Base-by-base conservation (phyloP, 305 asterid genomes). In the Lippia alba region DNA sequence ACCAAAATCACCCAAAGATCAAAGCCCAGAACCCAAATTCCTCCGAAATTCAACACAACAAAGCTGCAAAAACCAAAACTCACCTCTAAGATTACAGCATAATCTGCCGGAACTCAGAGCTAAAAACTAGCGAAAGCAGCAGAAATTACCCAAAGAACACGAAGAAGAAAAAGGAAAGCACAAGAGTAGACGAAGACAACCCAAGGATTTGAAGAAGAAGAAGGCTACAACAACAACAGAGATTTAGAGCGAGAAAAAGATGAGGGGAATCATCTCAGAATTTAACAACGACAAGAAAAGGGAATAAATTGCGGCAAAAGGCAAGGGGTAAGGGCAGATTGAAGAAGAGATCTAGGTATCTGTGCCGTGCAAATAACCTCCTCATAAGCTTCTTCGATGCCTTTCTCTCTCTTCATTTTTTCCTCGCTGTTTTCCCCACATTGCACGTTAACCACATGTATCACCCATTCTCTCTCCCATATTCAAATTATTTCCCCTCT, bases 331-430 rank as follows among this genome's bases (percentile, higher is more conserved):
- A 80, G 81, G 87, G 84, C 76, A 78, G 83, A 85, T 81, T 82
- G 87, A 72, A 82, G 89, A 78, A 88, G 96, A 86, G 97, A 90
- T 90, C 92, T 86, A 86, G 91, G 90, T 76, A 83, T 83, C 90
- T 84, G 86, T 90, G 96, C 90, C 94, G 91, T 85, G 96, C 90
- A 90, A 84, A 79, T 69, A 83, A 85, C 87, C 89, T 86, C 89
- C 89, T 86, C 75, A 89, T 79, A 79, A 80, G 74, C 80, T 76
- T 64, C 86, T 69, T 69, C 78, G 89, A 79, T 89, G 82, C 87
- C 90, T 87, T 87, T 36, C 41, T 36, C 41, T 36, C 41, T 36
- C 41, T 36, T 36, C 41, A 36, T 36, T 36, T 36, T 36, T 36
- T 36, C 41, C 41, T 36, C 41, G 41, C 41, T 36, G 41, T 36